These are phyloP conservation scores for Colletotrichum orbiculare DNA, from an alignment of 2,329 filamentous ascomycete species.

Conservation along the genomic window DNA sequence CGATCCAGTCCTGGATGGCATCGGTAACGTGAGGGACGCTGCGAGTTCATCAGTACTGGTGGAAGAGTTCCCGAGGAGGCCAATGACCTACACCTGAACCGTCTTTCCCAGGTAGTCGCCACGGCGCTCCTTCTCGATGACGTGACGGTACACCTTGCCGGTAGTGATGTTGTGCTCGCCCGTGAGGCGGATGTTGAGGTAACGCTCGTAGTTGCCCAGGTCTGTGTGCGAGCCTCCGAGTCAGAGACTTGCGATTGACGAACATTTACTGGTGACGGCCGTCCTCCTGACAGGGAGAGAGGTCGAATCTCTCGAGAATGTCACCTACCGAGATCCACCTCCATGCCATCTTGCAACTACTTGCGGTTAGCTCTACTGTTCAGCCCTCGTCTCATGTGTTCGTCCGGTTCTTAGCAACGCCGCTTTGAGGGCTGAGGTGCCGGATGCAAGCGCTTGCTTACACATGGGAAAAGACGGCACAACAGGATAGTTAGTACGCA, in stretches of 20 bases:
- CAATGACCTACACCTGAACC: constrained; percentile 73
- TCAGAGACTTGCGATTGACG: constrained; percentile 32
- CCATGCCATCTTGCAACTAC: constrained; percentile 37
- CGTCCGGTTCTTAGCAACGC: background rate
- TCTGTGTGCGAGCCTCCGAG: constrained; percentile 45
- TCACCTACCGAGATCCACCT: constrained; percentile 37
- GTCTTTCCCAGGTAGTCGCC: constrained; percentile 89
- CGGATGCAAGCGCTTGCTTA: constrained; percentile 12
- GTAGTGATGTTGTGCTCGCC: constrained; percentile 97
- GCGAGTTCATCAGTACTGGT: background rate
- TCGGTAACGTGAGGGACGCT: constrained; percentile 89
- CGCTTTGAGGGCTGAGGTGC: background rate
- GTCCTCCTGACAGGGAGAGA: background rate
- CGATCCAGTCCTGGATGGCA: constrained; percentile 92
- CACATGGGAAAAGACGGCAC: background rate
- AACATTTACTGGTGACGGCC: background rate
- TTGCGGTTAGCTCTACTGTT: constrained; percentile 20
- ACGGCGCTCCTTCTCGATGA: constrained; percentile 76
- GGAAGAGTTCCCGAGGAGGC: background rate
- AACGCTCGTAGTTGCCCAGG: constrained; percentile 70
- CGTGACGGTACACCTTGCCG: constrained; percentile 92
- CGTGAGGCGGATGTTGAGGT: constrained; percentile 83
- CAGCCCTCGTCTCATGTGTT: background rate
- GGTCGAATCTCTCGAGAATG: constrained; percentile 9
- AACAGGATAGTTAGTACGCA: constrained; percentile 19